Percentiles rank a stretch among this genome's conserved stretches.
These are phyloP conservation scores for Paragyromitra xinjiangensis DNA, from an alignment of 495 filamentous ascomycete genomes.

Conservation along the genomic window DNA sequence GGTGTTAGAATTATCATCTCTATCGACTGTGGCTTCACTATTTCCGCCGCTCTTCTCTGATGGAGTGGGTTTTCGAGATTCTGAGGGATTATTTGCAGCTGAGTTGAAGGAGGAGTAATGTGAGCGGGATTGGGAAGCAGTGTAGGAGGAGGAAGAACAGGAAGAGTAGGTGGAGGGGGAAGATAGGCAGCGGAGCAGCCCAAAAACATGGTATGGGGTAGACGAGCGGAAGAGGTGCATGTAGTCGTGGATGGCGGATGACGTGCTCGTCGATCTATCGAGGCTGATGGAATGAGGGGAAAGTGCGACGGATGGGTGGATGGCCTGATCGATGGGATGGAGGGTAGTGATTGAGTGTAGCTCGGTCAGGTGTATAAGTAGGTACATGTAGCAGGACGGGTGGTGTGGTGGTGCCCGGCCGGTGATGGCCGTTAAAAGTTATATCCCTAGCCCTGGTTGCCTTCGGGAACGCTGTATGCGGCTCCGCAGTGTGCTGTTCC, in stretches of 20 bases:
- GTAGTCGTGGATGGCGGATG: conserved; percentile 34
- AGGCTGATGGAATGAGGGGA: conserved; percentile 42
- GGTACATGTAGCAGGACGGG: conserved; percentile 1
- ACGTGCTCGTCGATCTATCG: conserved; percentile 42
- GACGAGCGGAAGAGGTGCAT: conserved; percentile 48
- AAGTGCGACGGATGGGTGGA: conserved; percentile 45
- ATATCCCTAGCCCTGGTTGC: conserved; percentile 31
- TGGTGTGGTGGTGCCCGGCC: conserved; percentile 11
- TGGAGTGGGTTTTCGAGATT: background rate
- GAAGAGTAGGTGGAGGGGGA: conserved; percentile 8
- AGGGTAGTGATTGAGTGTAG: conserved; percentile 42
- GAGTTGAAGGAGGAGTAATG: conserved; percentile 33
- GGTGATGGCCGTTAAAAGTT: conserved; percentile 11
- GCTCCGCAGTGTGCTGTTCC: conserved; percentile 51
- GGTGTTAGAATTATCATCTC: conserved; percentile 1
- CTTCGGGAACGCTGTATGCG: conserved; percentile 26
- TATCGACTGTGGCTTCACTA: conserved; percentile 8
- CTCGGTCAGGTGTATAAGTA: conserved; percentile 12
- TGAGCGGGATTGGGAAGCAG: conserved; percentile 25
- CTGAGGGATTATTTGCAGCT: conserved; percentile 38
- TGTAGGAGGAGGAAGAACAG: conserved; percentile 13
- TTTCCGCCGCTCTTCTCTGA: conserved; percentile 11
- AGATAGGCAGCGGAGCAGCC: conserved; percentile 37
- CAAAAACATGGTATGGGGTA: conserved; percentile 41
- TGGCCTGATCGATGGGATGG: conserved; percentile 49